phyloP scores from a whole-genome alignment of 139 green algal species.

The Coccomyxa sp. region DNA sequence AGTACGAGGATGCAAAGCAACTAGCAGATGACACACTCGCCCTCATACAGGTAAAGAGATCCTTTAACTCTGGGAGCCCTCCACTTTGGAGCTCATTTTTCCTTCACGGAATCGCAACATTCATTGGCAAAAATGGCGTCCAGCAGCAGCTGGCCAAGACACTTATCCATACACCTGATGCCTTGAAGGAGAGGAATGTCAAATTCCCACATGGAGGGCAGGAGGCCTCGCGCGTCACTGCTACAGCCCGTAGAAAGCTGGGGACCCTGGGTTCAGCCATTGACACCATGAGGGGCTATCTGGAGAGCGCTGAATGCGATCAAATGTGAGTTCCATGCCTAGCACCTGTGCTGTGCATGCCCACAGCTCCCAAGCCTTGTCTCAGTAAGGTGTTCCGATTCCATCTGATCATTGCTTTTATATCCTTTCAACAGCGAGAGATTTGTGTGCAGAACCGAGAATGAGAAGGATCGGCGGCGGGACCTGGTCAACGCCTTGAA shows the following conservation, averaged over 20 bases:
- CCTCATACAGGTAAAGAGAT: slow-evolving; percentile 64
- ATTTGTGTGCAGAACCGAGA: slow-evolving; percentile 60
- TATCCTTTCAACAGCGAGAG: background rate
- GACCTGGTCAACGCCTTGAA: slow-evolving; percentile 68
- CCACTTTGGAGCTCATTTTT: no score
- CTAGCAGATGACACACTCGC: slow-evolving; percentile 57
- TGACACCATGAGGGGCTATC: slow-evolving; percentile 53
- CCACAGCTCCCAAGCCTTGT: background rate
- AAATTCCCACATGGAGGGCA: slow-evolving; percentile 56
- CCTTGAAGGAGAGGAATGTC: slow-evolving; percentile 71
- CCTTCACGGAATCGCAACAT: no score
- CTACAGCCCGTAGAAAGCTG: slow-evolving; percentile 72
- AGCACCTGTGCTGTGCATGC: background rate
- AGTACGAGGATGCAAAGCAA: slow-evolving; percentile 65
- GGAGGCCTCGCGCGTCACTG: slow-evolving; percentile 75
- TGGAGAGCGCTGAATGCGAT: slow-evolving; percentile 46
- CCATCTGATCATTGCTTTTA: background rate
- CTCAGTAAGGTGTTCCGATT: background rate
- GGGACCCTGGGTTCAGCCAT: slow-evolving; percentile 60
- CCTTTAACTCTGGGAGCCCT: background rate
- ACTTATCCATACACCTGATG: background rate
- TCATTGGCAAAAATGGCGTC: no score
- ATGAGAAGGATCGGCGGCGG: slow-evolving; percentile 73
- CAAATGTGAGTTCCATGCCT: slow-evolving; percentile 49
- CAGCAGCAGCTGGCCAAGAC: no score